Evolutionary conservation across 352 stramenopile genomes (phyloP), one percentile per base, ranked within the genome.

Genomic region (Pythium vanterpoolii): DNA sequence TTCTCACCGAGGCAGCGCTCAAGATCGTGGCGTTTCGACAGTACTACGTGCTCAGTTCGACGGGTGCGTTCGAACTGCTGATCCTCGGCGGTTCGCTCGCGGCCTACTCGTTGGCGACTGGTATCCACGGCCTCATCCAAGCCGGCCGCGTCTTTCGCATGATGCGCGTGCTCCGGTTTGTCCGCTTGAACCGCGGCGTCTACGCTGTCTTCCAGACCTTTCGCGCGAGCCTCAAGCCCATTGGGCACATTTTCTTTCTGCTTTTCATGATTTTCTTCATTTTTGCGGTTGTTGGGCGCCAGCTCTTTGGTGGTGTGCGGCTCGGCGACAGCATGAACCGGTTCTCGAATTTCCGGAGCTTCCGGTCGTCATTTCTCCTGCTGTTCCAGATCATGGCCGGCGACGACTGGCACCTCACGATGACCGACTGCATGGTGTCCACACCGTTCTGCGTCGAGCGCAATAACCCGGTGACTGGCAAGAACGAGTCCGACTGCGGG

Each of bases 251-350:
- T 52, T 90, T 90, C 66, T 90, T 90, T 39, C 71, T 92, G 65
- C 79, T 92, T 53, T 79, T 87, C 51, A 82, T 87, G 71, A 85
- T 90, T 53, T 87, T 89, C 64, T 92, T 88, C 69, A 89, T 92
- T 64, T 92, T 90, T 39, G 79, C 83, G 14, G 76, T 88, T 19
- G 69, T 92, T 21, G 83, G 76, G 5, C 76, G 79, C 0, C 82
- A 92, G 71, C 76, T 92, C 50, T 92, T 90, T 55, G 83, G 83
- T 13, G 78, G 73, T 3, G 68, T 90, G 45, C 72, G 73, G 5
- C 83, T 74, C 46, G 83, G 83, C 0, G 53, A 79, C 34, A 71
- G 73, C 10, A 72, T 92, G 62, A 92, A 80, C 59, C 58, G 56
- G 14, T 88, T 88, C 57, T 86, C 78, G 23, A 90, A 92, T 50